Evolutionary conservation across 2,329 filamentous ascomycete species (phyloP).

Genomic region (Aspergillus neotritici): DNA sequence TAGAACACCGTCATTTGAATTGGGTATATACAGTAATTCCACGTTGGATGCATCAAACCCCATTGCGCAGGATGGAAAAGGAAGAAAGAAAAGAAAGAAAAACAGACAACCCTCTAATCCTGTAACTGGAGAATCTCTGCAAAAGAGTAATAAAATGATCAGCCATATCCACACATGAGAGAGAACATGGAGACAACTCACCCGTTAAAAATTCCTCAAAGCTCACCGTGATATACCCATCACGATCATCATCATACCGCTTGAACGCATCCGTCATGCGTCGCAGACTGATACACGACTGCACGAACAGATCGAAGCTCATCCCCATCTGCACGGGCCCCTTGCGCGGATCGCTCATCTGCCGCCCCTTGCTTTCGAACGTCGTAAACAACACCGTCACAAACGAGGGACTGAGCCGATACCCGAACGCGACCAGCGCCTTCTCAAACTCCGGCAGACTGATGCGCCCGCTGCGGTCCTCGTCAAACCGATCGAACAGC

Average conservation of each 20-base stretch:
- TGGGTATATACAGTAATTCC: too few relatives aligned
- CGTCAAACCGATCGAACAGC: constrained; percentile 92
- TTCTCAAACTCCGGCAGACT: constrained; percentile 81
- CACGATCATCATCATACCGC: constrained; percentile 94
- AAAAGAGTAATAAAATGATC: neutral
- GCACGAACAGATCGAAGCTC: constrained; percentile 95
- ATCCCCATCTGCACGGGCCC: constrained; percentile 52
- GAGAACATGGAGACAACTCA: constrained; percentile 21
- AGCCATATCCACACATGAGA: neutral
- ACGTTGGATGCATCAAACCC: neutral
- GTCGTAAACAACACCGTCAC: constrained; percentile 79
- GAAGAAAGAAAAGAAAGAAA: neutral
- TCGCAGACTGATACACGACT: constrained; percentile 94
- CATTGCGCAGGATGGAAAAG: neutral
- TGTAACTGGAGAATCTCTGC: constrained; percentile 34
- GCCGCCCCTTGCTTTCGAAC: constrained; percentile 61
- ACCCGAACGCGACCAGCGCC: constrained; percentile 87
- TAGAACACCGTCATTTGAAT: too few relatives aligned
- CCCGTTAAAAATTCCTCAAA: constrained; percentile 75
- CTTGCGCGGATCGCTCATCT: constrained; percentile 33
- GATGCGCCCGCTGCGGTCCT: constrained; percentile 80
- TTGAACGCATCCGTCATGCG: constrained; percentile 99
- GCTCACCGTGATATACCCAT: constrained; percentile 81
- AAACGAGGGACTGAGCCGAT: constrained; percentile 78
- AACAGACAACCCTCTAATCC: constrained; percentile 21